Evolutionary conservation across 176 grass and related monocot species (phyloP), one percentile per base, ranked within the genome.

Genomic region (Triticum monococcum): DNA sequence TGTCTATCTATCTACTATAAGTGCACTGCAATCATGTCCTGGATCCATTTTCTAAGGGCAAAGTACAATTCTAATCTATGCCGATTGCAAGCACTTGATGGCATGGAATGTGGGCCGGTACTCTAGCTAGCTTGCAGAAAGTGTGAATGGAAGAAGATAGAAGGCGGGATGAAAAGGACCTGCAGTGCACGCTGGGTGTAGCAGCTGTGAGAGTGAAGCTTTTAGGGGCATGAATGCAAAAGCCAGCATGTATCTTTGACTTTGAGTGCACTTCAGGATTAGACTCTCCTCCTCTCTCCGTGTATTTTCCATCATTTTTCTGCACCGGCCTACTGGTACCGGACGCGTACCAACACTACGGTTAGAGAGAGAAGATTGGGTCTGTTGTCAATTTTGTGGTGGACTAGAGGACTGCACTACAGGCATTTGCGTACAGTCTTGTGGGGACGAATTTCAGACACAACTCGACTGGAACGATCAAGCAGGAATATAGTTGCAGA

Each of bases 211-310:
- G 81, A 48, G 64, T 77, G 77, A 84, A 91, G 81, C 77, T 79
- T 74, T 68, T 82, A 52, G 40, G 56, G 72, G 80, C 20, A 66
- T 9, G 43, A 75, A 75, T 75, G 72, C 72, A 52, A 75, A 72
- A 2, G 40, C 23, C 12, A 48, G 32, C 69, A 77, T 90, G 81
- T 95, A 72, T 79, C 93, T 95, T 95, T 92, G 90, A 95, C 93
- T 95, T 95, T 92, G 90, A 95, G 93, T 95, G 88, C 90, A 95
- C 93, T 92, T 88, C 88, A 91, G 77, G 85, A 65, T 79, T 82
- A 68, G 9, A 0, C 36, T 73, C 40, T 8, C 0, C 68, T 4
- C 41, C 12, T 41, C 6, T 26, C 40, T 75, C 20, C 52, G 30
- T 78, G 75, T 36, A 4, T 52, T 85, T 5, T 31, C 23, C 24